Base-by-base conservation (phyloP, 148 eudicot genomes). In the Pouteria glomerata region DNA sequence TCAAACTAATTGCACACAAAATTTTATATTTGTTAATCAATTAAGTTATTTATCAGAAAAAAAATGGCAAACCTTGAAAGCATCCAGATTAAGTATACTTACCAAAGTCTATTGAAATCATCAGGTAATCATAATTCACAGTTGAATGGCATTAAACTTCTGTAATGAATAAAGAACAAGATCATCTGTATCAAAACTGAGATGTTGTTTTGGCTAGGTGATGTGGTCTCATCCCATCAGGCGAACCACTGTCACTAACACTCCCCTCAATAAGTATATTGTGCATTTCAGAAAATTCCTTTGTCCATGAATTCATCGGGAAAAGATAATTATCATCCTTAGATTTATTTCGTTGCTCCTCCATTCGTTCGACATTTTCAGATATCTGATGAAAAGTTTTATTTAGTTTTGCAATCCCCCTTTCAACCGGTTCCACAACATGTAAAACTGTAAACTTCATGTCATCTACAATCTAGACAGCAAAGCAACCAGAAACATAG, bases 391-490 rank as follows among this genome's bases (percentile, higher is more conserved):
- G 92, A 76, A 94, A 86, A 30, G 91, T 94, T 82, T 57, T 83
- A 56, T 94, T 94, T 67, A 94, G 85, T 69, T 81, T 94, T 23
- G 98, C 88, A 70, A 94, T 71, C 34, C 98, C 97, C 79, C 98
- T 85, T 80, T 94, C 98, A 47, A 94, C 97, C n/a, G 98, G 98
- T 76, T 94, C 96, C 16, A 89, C 97, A 56, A 94, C 97, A 61
- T 94, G 98, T 14, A 97, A 91, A 55, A 94, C 89, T 27, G 98
- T 91, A 84, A 82, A 94, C 88, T 80, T 94, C 98, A 94, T 91
- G 85, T 94, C 98, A 74, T 89, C 98, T 7, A 81, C 97, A 67
- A 94, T 91, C 98, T 94, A 70, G 12, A 79, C 45, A 76, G 42
- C 55, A 30, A 59, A 68, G 58, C 2, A 58, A 18, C 56, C 50